Percentiles rank a stretch among this genome's conserved stretches.
These are phyloP conservation scores for Camellia sinensis DNA, from an alignment of 148 eudicot genomes.

Conservation along the genomic window DNA sequence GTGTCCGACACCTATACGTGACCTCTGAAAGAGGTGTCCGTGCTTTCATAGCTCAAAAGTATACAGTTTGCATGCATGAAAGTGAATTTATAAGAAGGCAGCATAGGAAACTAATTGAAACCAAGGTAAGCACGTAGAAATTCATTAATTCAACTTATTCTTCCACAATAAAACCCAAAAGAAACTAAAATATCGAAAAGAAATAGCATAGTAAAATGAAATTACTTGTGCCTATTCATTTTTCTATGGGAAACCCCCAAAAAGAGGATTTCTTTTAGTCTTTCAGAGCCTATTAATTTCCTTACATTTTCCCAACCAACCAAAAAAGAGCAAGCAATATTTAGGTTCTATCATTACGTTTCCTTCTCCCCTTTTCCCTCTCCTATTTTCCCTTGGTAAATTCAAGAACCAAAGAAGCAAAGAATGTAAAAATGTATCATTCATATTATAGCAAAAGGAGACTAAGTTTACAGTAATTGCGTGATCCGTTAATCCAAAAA, in stretches of 20 bases:
- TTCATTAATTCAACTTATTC: background rate
- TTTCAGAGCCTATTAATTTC: no score
- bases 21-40: no score
- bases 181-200: background rate
- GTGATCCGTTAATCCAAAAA: background rate
- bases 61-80: background rate
- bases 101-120: background rate
- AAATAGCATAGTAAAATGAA: background rate
- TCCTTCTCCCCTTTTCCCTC: background rate
- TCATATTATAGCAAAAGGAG: background rate
- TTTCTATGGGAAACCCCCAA: background rate
- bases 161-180: background rate
- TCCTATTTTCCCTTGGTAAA: background rate
- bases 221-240: background rate
- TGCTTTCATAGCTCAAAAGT: no score
- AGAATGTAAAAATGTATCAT: conserved; percentile 6
- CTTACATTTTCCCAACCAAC: background rate
- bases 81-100: background rate
- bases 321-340: background rate
- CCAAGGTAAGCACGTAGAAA: background rate
- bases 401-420: background rate
- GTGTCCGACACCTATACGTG: no score
- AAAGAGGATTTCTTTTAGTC: background rate
- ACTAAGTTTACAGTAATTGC: background rate
- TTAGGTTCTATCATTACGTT: background rate